phyloP scores from a whole-genome alignment of 257 asterid species.

The Solanum tacnaense region DNA sequence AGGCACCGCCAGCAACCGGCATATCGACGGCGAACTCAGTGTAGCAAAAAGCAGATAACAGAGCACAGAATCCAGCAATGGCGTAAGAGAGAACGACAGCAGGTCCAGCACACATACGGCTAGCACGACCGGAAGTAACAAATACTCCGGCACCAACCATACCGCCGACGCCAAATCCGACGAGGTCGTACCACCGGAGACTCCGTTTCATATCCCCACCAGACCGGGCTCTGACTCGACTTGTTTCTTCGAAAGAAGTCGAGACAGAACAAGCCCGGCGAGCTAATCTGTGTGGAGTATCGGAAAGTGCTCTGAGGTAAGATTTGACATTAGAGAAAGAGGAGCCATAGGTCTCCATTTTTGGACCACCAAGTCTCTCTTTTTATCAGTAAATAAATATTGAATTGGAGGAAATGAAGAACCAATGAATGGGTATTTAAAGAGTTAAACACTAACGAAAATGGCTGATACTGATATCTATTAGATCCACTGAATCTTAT shows the following conservation, averaged over 20 bases:
- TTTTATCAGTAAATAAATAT: not conserved
- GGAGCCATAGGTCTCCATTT: slow-evolving; percentile 11
- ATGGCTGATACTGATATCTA: not conserved
- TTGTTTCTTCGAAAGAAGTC: slow-evolving; percentile 48
- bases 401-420: not conserved
- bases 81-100: slow-evolving; percentile 77
- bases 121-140: slow-evolving; percentile 77
- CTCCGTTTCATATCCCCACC: slow-evolving; percentile 55
- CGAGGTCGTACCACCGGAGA: slow-evolving; percentile 76
- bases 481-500: not conserved
- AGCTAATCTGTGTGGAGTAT: slow-evolving; percentile 58
- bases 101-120: slow-evolving; percentile 64
- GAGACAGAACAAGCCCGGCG: slow-evolving; percentile 68
- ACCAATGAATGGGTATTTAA: not conserved
- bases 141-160: slow-evolving; percentile 99
- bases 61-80: slow-evolving; percentile 95
- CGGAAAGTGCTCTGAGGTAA: slow-evolving; percentile 69
- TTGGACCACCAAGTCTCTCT: not conserved
- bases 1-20: slow-evolving; percentile 99
- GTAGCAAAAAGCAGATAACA: slow-evolving; percentile 91
- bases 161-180: slow-evolving; percentile 82
- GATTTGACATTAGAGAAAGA: slow-evolving; percentile 57
- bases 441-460: not conserved
- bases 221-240: slow-evolving; percentile 41
- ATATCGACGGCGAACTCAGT: slow-evolving; percentile 94